These are phyloP conservation scores for Diatrype stigma DNA, from an alignment of 2,329 filamentous ascomycete genomes.

Conservation along the genomic window DNA sequence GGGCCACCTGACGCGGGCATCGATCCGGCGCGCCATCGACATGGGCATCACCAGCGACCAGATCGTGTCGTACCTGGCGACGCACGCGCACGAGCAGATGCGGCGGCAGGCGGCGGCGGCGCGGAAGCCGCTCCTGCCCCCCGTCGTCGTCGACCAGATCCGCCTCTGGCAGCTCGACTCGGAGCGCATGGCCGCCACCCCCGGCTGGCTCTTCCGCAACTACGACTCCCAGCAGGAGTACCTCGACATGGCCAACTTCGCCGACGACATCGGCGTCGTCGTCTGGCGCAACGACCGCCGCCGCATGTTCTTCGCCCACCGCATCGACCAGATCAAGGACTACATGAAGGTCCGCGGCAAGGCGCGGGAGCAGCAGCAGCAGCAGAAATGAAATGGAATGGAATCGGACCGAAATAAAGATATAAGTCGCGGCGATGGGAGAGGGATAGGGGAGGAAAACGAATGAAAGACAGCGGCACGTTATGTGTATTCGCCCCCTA, in stretches of 20 bases:
- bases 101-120: constrained; percentile 57
- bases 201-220: constrained; percentile 85
- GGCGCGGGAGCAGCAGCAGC: constrained; percentile 5
- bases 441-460: too few species aligned
- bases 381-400: neutral
- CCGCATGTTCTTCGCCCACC: constrained; percentile 86
- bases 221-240: constrained; percentile 72
- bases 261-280: constrained; percentile 84
- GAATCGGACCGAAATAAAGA: too few species aligned
- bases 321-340: constrained; percentile 81
- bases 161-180: constrained; percentile 96
- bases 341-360: constrained; percentile 56
- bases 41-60: constrained; percentile 93
- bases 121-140: constrained; percentile 73
- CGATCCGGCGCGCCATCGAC: constrained; percentile 79
- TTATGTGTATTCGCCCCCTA: too few species aligned
- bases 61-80: constrained; percentile 87
- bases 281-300: constrained; percentile 79
- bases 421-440: too few species aligned
- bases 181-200: constrained; percentile 81
- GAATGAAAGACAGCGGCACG: too few species aligned
- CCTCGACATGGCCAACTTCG: constrained; percentile 67
- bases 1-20: constrained; percentile 83
- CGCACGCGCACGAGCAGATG: constrained; percentile 94
- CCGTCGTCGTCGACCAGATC: constrained; percentile 96